Evolutionary conservation across 169 alveolate genomes (phyloP).

Genomic region (Besnoitia besnoiti): DNA sequence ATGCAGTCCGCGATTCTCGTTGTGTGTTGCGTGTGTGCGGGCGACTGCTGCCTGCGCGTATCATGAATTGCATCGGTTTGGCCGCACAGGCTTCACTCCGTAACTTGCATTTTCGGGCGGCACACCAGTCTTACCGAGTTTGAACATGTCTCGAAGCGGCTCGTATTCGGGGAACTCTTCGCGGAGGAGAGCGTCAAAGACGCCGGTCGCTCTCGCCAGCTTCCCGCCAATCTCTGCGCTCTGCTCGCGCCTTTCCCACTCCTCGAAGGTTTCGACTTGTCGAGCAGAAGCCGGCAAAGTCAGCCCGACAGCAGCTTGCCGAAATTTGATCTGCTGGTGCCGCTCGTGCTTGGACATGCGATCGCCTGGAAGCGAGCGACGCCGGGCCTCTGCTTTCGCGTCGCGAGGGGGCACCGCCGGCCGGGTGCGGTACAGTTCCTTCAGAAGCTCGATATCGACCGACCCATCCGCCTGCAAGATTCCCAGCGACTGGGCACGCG

Average conservation of each 20-base stretch:
- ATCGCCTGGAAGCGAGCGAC: background rate
- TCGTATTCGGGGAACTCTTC: slow-evolving; percentile 44
- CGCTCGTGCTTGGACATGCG: background rate
- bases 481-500: background rate
- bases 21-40: no score
- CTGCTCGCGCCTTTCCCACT: background rate
- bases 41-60: no score
- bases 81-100: no score
- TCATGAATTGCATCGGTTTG: no score
- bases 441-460: background rate
- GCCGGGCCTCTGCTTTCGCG: background rate
- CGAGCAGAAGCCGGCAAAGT: background rate
- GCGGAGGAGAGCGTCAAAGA: slow-evolving; percentile 14
- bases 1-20: no score
- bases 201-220: background rate
- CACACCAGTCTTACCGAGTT: slow-evolving; percentile 45
- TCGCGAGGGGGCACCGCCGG: background rate
- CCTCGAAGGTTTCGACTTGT: background rate
- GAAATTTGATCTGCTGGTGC: background rate
- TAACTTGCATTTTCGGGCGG: no score
- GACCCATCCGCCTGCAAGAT: background rate
- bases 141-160: slow-evolving; percentile 1
- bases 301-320: background rate
- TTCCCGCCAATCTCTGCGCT: background rate
- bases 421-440: background rate